These are phyloP conservation scores for Albizia julibrissin DNA, from an alignment of 306 rosid genomes.

Conservation along the genomic window DNA sequence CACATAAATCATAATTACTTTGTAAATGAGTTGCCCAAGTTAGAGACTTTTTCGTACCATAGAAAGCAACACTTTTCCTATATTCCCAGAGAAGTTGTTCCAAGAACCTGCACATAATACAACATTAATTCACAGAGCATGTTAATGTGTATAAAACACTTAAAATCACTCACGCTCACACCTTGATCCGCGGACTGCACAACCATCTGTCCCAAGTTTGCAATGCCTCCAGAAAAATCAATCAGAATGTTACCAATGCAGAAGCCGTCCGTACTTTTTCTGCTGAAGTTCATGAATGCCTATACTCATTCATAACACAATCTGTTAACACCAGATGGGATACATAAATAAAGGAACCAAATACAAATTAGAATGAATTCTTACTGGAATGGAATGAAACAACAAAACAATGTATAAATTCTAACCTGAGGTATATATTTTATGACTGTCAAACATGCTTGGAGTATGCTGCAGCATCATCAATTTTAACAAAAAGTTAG, in stretches of 20 bases:
- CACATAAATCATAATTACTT: no score
- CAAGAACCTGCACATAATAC: conserved; percentile 68
- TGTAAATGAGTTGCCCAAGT: not conserved
- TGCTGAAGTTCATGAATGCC: conserved; percentile 49
- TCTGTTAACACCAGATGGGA: not conserved
- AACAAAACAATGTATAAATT: not conserved
- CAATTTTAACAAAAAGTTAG: conserved; percentile 35
- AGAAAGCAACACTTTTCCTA: conserved; percentile 84
- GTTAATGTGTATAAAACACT: not conserved
- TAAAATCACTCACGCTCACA: conserved; percentile 15
- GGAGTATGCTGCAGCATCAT: conserved; percentile 74
- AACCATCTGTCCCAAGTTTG: conserved; percentile 66
- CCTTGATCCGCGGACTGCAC: conserved; percentile 92
- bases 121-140: conserved; percentile 17
- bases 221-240: conserved; percentile 80
- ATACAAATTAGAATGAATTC: not conserved
- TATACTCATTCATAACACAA: conserved; percentile 26
- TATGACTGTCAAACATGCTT: conserved; percentile 74
- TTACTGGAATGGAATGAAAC: not conserved
- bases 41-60: conserved; percentile 57
- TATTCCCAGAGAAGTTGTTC: conserved; percentile 88
- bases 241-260: conserved; percentile 86
- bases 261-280: conserved; percentile 78
- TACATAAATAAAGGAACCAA: not conserved
- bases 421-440: conserved; percentile 94